Conservation (phyloP, 148 eudicot species). For the Camellia lanceoleosa region DNA sequence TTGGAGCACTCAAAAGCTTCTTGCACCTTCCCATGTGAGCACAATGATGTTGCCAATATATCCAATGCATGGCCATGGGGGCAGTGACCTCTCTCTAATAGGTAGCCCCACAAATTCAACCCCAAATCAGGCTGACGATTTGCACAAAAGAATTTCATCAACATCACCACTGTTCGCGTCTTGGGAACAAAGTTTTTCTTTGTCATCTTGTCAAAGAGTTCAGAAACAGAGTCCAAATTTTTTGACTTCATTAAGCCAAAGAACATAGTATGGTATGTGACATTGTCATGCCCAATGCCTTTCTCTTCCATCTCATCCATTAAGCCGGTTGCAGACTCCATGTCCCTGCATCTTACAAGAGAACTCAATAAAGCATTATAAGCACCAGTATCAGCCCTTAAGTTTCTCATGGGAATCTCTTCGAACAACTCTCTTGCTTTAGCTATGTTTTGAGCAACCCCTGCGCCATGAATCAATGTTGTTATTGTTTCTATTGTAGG, state of each 20-base stretch:
- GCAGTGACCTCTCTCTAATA: constrained; percentile 67
- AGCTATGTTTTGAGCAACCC: constrained; percentile 56
- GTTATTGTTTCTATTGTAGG: constrained; percentile 73
- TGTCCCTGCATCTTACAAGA: constrained; percentile 55
- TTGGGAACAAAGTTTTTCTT: constrained; percentile 56
- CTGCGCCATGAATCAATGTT: constrained; percentile 90
- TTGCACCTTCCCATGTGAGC: no score
- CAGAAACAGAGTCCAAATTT: constrained; percentile 46
- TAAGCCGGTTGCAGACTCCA: constrained; percentile 44
- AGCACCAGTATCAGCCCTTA: constrained; percentile 63
- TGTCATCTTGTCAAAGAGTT: constrained; percentile 55
- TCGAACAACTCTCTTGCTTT: constrained; percentile 67
- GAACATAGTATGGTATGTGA: constrained; percentile 76
- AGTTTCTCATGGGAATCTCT: constrained; percentile 46
- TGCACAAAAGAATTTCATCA: constrained; percentile 79
- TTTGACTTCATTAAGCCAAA: constrained; percentile 53
- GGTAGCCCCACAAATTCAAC: constrained; percentile 65
- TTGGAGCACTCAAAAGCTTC: no score
- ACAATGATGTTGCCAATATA: constrained; percentile 16
- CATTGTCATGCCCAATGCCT: constrained; percentile 44
- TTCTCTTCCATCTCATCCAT: constrained; percentile 73
- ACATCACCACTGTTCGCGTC: constrained; percentile 71
- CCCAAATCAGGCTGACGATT: constrained; percentile 54
- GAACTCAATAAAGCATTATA: constrained; percentile 75
- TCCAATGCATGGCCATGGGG: constrained; percentile 87